A percentile compares a stretch with the other conserved stretches of the same genome.
Conservation (phyloP, 768 basidiomycete genomes). For the Hericium erinaceus region DNA sequence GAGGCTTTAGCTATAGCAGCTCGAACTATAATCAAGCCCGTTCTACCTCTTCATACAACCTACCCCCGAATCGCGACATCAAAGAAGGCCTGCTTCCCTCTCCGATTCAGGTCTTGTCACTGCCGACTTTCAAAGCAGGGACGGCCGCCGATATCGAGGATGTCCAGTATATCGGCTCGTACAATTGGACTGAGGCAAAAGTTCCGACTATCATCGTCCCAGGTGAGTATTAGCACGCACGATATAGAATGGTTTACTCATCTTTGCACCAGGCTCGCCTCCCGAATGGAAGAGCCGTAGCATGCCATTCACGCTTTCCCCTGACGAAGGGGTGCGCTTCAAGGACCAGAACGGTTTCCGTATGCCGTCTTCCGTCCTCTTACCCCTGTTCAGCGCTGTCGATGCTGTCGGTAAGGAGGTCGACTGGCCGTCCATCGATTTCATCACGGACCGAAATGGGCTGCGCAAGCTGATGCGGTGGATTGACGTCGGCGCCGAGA, state of each 20-base stretch:
- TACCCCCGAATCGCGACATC: neutral
- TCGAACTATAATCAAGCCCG: too few species aligned
- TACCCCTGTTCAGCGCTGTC: neutral
- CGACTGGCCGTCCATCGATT: neutral
- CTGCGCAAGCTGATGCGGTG: neutral
- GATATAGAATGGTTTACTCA: neutral
- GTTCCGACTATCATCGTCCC: neutral
- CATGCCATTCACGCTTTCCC: neutral
- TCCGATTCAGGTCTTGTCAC: neutral
- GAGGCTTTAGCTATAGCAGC: neutral
- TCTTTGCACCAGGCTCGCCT: neutral
- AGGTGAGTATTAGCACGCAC: neutral
- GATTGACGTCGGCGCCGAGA: neutral
- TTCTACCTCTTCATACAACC: neutral
- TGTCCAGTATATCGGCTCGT: neutral
- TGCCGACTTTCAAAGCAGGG: neutral
- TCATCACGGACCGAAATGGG: neutral
- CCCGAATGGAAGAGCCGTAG: neutral
- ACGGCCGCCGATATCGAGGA: neutral
- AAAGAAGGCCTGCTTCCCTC: neutral
- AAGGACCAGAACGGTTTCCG: neutral
- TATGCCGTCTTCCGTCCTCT: neutral
- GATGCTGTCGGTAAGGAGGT: conserved; percentile 1
- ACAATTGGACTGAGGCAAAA: neutral
- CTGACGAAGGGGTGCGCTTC: neutral